These are phyloP conservation scores for Podospora pseudopauciseta DNA, from an alignment of 495 filamentous ascomycete species.

Conservation along the genomic window DNA sequence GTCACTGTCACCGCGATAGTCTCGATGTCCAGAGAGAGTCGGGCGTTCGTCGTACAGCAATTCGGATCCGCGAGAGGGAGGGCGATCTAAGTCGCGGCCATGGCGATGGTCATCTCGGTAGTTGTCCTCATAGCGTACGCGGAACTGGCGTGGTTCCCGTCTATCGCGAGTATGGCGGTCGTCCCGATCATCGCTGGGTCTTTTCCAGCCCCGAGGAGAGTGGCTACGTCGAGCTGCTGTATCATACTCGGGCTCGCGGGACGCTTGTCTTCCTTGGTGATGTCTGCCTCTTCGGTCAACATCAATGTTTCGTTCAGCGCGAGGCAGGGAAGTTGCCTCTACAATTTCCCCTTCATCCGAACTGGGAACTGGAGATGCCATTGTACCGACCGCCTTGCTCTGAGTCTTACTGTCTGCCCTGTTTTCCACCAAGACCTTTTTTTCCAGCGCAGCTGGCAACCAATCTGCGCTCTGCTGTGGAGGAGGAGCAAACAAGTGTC, in stretches of 20 bases:
- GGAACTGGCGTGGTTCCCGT: conserved; percentile 56
- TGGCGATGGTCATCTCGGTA: conserved; percentile 44
- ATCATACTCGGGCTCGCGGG: conserved; percentile 71
- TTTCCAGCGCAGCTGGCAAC: neutral
- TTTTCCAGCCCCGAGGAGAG: conserved; percentile 59
- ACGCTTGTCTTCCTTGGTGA: conserved; percentile 61
- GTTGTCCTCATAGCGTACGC: conserved; percentile 56
- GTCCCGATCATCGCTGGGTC: conserved; percentile 61
- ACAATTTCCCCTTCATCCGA: conserved; percentile 85
- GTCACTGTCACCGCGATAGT: conserved; percentile 17
- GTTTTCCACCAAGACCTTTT: neutral
- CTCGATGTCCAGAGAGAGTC: conserved; percentile 50
- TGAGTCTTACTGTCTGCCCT: neutral
- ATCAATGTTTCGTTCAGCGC: conserved; percentile 48
- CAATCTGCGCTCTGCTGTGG: conserved; percentile 6
- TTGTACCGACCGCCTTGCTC: conserved; percentile 28
- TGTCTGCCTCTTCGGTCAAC: conserved; percentile 67
- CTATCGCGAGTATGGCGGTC: conserved; percentile 46
- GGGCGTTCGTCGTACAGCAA: conserved; percentile 41
- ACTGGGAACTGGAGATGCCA: conserved; percentile 51
- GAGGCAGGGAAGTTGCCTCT: conserved; percentile 61
- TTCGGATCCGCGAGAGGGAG: conserved; percentile 48
- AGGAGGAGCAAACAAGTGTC: conserved; percentile 14
- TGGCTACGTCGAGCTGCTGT: conserved; percentile 55
- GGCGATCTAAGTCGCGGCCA: conserved; percentile 62